Conservation (phyloP, 2,329 filamentous ascomycete species). For the Albifimbria verrucaria region DNA sequence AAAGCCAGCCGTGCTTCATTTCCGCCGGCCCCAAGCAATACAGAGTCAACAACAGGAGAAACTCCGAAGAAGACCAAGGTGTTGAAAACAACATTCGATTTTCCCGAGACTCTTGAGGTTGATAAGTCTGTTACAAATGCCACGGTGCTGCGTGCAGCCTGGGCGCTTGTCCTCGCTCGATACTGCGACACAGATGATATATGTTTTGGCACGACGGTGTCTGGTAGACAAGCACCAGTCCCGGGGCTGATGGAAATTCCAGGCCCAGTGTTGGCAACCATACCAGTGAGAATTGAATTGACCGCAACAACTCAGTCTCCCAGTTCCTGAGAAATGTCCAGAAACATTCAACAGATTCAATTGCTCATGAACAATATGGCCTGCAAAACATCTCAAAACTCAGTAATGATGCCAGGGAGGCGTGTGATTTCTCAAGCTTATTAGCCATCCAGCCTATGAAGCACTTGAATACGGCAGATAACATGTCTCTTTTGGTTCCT, state of each 20-base stretch:
- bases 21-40: background rate
- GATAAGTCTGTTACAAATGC: background rate
- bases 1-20: background rate
- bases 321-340: background rate
- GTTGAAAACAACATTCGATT: background rate
- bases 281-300: conserved; percentile 20
- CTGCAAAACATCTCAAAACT: conserved; percentile 51
- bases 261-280: conserved; percentile 26
- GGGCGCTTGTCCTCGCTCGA: background rate
- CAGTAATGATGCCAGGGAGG: conserved; percentile 41
- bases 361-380: conserved; percentile 44
- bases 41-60: too few species aligned
- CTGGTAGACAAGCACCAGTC: conserved; percentile 24
- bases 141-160: background rate
- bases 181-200: background rate
- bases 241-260: conserved; percentile 19
- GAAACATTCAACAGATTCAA: background rate
- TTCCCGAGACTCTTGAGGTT: background rate
- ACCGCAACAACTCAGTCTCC: background rate
- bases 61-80: too few species aligned
- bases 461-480: background rate
- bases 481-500: background rate
- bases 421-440: background rate
- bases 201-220: conserved; percentile 13
- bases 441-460: background rate